Evolutionary conservation across 179 eudicot genomes (phyloP), one percentile per base, ranked within the genome.

Genomic region (Heliamphora pulchella): DNA sequence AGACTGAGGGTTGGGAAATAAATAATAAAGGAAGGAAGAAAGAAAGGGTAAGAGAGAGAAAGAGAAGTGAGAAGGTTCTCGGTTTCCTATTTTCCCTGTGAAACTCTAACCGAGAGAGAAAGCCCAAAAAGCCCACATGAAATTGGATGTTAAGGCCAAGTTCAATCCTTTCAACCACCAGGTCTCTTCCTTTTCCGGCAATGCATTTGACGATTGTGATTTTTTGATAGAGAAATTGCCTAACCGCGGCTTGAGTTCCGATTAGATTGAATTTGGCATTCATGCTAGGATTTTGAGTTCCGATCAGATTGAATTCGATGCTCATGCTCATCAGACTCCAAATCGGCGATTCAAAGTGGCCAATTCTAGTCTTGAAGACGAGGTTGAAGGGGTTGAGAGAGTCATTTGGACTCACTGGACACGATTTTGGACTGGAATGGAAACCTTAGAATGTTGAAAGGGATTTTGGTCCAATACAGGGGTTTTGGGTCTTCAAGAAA

Each of bases 401-500:
- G 55, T 94, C 92, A 68, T 94, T 94, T 93, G 2, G 98, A 79
- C 50, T 91, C 91, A 1, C 97, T 96, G 46, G 92, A 91, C 3
- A 82, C 81, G 46, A 94, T 67, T 2, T 87, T 84, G 0, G 98
- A 93, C 77, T 91, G 94, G 71, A 93, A 93, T 0, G 98, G 98
- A 43, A 88, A 80, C 4, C 87, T 87, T 5, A 90, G 79, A 67
- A 94, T 84, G 78, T 80, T 90, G 41, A 94, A 80, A 1, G 97
- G 97, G 31, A 94, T 78, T 83, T 91, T 94, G 41, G 97, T 93
- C 64, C 93, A 82, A 78, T 88, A 79, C 0, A 93, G 80, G 5
- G 98, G 98, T 59, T 86, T 93, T 64, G 87, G 87, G 59, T 94
- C 98, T 54, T 94, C 96, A 47, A 97, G 86, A 63, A 94, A 93